phyloP scores from a whole-genome alignment of 768 basidiomycete genomes.

The Podaxis sp. region DNA sequence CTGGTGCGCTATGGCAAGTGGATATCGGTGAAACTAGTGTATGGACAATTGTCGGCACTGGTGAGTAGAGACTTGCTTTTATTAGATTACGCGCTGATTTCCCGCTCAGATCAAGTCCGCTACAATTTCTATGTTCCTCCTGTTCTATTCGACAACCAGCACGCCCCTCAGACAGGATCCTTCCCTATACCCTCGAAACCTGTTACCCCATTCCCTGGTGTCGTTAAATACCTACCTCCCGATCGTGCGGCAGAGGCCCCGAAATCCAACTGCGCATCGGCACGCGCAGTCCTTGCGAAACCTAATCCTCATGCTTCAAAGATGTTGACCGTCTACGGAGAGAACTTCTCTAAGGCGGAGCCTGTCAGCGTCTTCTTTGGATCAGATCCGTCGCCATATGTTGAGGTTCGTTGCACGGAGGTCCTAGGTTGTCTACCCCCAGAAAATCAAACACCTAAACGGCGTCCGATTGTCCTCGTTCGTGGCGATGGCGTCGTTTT shows the following conservation, averaged over 20 bases:
- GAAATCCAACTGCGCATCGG: constrained; percentile 64
- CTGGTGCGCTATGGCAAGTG: constrained; percentile 82
- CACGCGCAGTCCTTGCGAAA: constrained; percentile 69
- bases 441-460: constrained; percentile 59
- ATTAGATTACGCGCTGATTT: constrained; percentile 18
- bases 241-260: constrained; percentile 84
- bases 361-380: constrained; percentile 86
- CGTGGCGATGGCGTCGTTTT: constrained; percentile 86
- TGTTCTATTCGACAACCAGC: constrained; percentile 77
- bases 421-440: constrained; percentile 81
- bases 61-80: constrained; percentile 37
- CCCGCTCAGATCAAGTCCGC: constrained; percentile 72
- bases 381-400: constrained; percentile 80
- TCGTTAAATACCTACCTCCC: constrained; percentile 89
- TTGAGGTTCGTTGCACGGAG: constrained; percentile 86
- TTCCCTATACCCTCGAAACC: constrained; percentile 82
- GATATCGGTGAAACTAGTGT: constrained; percentile 93
- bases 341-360: constrained; percentile 84
- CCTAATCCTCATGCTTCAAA: constrained; percentile 76
- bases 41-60: constrained; percentile 93
- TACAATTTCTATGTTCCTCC: constrained; percentile 94
- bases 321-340: constrained; percentile 85
- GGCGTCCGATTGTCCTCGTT: constrained; percentile 78
- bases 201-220: constrained; percentile 81
- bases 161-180: constrained; percentile 64